Evolutionary conservation across 192 early-diverging fungal genomes (phyloP).

Genomic region (Linnemannia schmuckeri): DNA sequence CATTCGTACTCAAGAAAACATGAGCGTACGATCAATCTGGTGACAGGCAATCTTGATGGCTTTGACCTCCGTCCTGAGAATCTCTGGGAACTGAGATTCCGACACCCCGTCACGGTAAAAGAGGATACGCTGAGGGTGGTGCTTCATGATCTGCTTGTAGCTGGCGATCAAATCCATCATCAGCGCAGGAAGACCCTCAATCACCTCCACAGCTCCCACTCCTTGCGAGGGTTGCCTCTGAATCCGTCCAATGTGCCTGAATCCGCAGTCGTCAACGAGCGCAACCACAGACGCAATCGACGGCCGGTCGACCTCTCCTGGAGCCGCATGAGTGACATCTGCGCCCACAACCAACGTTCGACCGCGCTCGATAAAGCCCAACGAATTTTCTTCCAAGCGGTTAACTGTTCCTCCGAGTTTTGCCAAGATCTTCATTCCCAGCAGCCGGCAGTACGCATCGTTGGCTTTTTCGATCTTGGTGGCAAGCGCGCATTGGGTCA

Average conservation of each 20-base stretch:
- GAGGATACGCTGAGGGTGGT: conserved; percentile 79
- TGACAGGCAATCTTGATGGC: conserved; percentile 56
- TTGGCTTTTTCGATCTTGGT: conserved; percentile 3
- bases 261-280: conserved; percentile 15
- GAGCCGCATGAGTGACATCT: conserved; percentile 83
- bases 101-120: conserved; percentile 92
- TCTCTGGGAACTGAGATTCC: conserved; percentile 79
- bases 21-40: conserved; percentile 21
- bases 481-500: conserved; percentile 27
- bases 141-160: conserved; percentile 70
- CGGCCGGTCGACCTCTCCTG: conserved; percentile 59
- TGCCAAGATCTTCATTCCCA: conserved; percentile 89
- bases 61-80: conserved; percentile 64
- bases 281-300: conserved; percentile 33
- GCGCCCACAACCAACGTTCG: conserved; percentile 86
- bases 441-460: conserved; percentile 86
- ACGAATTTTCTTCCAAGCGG: conserved; percentile 14
- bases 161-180: conserved; percentile 71
- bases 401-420: conserved; percentile 62
- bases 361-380: conserved; percentile 69
- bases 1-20: not conserved
- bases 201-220: conserved; percentile 50
- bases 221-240: conserved; percentile 6
- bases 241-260: conserved; percentile 21
- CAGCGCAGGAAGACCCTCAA: conserved; percentile 69